Percentiles rank a stretch among this genome's conserved stretches.
These are phyloP conservation scores for Bombardia bombarda DNA, from an alignment of 495 filamentous ascomycete species.

Conservation along the genomic window DNA sequence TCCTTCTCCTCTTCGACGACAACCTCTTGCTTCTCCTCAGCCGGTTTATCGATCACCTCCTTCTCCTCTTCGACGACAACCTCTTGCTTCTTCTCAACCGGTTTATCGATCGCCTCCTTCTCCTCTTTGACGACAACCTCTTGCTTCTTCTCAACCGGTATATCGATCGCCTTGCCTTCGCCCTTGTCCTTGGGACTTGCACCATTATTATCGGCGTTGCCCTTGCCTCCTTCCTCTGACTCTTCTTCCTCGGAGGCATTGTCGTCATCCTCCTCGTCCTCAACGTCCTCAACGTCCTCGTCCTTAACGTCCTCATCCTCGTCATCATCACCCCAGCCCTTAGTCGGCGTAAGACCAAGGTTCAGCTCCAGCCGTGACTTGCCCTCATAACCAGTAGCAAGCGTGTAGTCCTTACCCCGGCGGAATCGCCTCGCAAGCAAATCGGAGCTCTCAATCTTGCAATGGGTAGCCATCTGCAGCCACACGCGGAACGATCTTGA, in stretches of 20 bases:
- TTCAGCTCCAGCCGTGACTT: conserved; percentile 81
- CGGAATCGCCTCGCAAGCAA: conserved; percentile 78
- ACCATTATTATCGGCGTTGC: conserved; percentile 31
- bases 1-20: conserved; percentile 48
- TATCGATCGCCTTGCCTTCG: conserved; percentile 28
- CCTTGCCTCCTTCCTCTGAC: conserved; percentile 17
- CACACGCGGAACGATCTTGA: conserved; percentile 85
- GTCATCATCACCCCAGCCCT: conserved; percentile 74
- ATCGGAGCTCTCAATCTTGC: conserved; percentile 56
- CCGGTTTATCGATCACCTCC: conserved; percentile 14
- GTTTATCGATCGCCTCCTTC: no score
- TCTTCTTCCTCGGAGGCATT: conserved; percentile 14
- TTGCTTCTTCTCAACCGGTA: conserved; percentile 26
- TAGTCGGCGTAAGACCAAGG: conserved; percentile 71
- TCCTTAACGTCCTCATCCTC: conserved; percentile 43
- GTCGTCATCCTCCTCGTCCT: conserved; percentile 14
- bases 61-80: conserved; percentile 34
- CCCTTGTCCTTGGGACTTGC: conserved; percentile 26
- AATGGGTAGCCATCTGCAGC: conserved; percentile 72
- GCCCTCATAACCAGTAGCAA: conserved; percentile 77
- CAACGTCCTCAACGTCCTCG: conserved; percentile 27
- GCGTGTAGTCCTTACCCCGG: conserved; percentile 79
- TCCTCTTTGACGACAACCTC: conserved; percentile 37
- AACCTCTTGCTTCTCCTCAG: conserved; percentile 27
- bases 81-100: conserved; percentile 28